Evolutionary conservation across 1,284 basidiomycete species (phyloP), one percentile per base, ranked within the genome.

Genomic region (Golubevia pallescens): DNA sequence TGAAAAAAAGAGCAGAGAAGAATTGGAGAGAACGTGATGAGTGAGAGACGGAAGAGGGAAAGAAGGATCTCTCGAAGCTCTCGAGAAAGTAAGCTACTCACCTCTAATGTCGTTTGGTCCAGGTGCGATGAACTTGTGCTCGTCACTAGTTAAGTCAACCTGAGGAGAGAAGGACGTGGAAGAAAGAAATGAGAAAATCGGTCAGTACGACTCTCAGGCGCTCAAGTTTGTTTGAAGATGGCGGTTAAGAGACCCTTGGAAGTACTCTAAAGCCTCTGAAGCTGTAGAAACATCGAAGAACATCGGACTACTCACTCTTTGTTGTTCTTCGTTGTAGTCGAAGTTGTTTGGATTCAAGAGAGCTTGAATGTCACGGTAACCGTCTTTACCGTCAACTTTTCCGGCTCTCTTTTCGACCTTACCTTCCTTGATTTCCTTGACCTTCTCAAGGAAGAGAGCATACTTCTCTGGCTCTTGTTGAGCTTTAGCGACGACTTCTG

Each of bases 91-190:
- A 38, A 38, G 34, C 3, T 38, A 38, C 34, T 38, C 34, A 38
- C 34, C 34, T 56, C 75, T 70, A 64, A 75, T 77, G 38, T 77
- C 75, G 54, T 62, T 65, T 16, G 73, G 67, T 14, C 70, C 70
- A 5, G 75, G 75, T 32, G 75, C 58, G 58, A 69, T 65, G 62
- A 70, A 77, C 67, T 75, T 68, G 70, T 77, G 75, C 65, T 73
- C 65, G 23, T 73, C 75, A 42, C 65, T 67, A 28, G 68, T 68
- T 4, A 76, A 61, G 62, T 73, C 70, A 32, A 77, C 58, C 52
- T 63, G 48, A 10, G 10, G 34, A 38, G 34, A 38, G 10, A 38
- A n/a, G n/a, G n/a, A n/a, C n/a, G n/a, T n/a, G n/a, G n/a, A n/a
- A 38, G 10, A 38, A 4, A 38, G 34, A 38, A 38, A 10, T n/a